These are phyloP conservation scores for Ustilago tritici DNA, from an alignment of 1,284 basidiomycete species.

Conservation along the genomic window DNA sequence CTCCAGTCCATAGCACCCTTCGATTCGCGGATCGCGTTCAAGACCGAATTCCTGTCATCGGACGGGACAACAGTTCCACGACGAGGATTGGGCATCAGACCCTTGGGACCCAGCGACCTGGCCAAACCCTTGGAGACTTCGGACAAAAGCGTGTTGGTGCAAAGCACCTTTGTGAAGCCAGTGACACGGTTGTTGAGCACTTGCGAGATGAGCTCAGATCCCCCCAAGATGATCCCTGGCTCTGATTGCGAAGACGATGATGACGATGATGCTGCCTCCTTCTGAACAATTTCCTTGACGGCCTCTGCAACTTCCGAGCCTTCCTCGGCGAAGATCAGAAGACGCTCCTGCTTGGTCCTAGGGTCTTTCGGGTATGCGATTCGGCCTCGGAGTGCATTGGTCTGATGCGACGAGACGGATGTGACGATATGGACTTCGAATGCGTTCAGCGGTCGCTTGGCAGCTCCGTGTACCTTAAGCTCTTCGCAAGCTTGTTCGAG, in stretches of 20 bases:
- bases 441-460: conserved; percentile 57
- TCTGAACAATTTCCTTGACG: conserved; percentile 47
- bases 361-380: conserved; percentile 62
- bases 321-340: conserved; percentile 68
- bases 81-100: conserved; percentile 93
- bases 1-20: conserved; percentile 91
- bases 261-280: conserved; percentile 35
- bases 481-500: conserved; percentile 51
- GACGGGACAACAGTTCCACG: conserved; percentile 89
- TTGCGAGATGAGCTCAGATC: conserved; percentile 62
- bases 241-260: conserved; percentile 17
- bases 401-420: conserved; percentile 63
- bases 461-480: conserved; percentile 32
- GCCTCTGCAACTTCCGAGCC: conserved; percentile 57
- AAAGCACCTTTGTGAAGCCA: conserved; percentile 79
- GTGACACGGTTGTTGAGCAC: conserved; percentile 60
- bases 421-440: conserved; percentile 68
- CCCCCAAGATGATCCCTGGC: conserved; percentile 58
- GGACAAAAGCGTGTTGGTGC: conserved; percentile 82
- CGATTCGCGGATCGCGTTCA: conserved; percentile 79
- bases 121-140: conserved; percentile 79
- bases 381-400: conserved; percentile 66
- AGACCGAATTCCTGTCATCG: conserved; percentile 76
- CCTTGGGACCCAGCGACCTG: conserved; percentile 89
- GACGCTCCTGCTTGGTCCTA: conserved; percentile 60